Base-by-base conservation (phyloP, 75 land plant species). In the Sequoia sempervirens region DNA sequence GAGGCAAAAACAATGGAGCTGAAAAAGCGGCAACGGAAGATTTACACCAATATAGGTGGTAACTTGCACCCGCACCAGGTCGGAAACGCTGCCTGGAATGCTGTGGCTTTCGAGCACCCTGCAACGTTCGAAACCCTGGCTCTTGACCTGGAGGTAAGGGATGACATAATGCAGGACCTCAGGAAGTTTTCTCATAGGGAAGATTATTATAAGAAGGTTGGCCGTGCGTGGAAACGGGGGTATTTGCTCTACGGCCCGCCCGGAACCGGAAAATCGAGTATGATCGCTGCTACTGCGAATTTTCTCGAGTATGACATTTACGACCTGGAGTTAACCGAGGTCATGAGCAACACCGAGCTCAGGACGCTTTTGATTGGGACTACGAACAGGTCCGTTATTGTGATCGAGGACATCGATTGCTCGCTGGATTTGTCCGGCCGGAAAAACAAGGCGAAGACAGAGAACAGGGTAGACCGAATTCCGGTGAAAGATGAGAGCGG, bases 161-260 rank as follows among this genome's bases (percentile, higher is more conserved):
- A 79, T 45, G 85, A 38, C 0, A 40, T 92, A 69, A 82, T 88
- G 23, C 85, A 83, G 23, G 93, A 92, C 80, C 87, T 92, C 30
- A 81, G 79, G 3, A 85, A 40, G 43, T 92, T 92, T 68, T 30
- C 81, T 5, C 43, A 73, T n/a, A 76, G 89, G 45, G 87, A 92
- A 75, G 85, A 90, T 36, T 88, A 61, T 70, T 90, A 90, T 50
- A 85, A 78, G 47, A 86, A 82, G 15, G 88, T 92, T 1, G 95
- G 95, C n/a, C 87, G 87, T 41, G 93, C 92, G 30, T 92, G 93
- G 95, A 93, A 92, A 80, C 56, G 95, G 28, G 95, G 95, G 34
- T 93, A 93, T 70, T 85, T 92, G 84, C 84, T 92, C 30, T 92
- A 87, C 69, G 94, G 92, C 2, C 94, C 92, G 0, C 94, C 93